Base-by-base conservation (phyloP, 768 basidiomycete genomes). In the Tricholoma hemisulphureum region DNA sequence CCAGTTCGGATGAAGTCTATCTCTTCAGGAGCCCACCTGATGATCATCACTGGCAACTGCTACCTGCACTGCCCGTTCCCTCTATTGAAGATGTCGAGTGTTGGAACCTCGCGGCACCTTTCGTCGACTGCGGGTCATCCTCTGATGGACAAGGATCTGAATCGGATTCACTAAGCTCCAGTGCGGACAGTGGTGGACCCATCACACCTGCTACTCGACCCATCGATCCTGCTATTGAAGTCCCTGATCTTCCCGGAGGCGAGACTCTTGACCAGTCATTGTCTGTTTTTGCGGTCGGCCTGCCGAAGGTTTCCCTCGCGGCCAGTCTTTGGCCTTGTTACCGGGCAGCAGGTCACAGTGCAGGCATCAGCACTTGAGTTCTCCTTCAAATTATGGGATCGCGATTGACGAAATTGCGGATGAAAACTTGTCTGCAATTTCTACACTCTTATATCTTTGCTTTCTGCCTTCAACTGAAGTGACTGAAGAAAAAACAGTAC, bases 131-230 rank as follows among this genome's bases (percentile, higher is more conserved):
- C 31, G 9, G 11, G n/a, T 2, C 26, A 7, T 54, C 59, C 21
- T 59, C 64, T 43, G 56, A 49, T 21, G 58, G 58, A 14, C 53
- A 63, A 16, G 59, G 64, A 32, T 67, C 65, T 41, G 66, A 51
- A 26, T 69, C 69, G 28, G 26, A 29, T 29, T 49, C 46, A 18
- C 28, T 3, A 28, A 60, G 60, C 45, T 73, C 75, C 9, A 69
- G 64, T 16, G 65, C 69, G 28, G 74, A 74, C n/a, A 80, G 77
- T 56, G 73, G 71, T 54, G 80, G 79, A 28, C 81, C 80, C 23
- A 74, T 79, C 57, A 84, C 83, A 10, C 82, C 82, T 45, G 75
- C 73, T 37, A 75, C 77, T 13, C 65, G 70, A 51, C 65, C 82
- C 16, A 62, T 71, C 9, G 77, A 79, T 49, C 77, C 77, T 34